A percentile compares a stretch with the other conserved stretches of the same genome.
These are phyloP conservation scores for Microbotryomycetes sp. DNA, from an alignment of 1,284 basidiomycete species.

Conservation along the genomic window DNA sequence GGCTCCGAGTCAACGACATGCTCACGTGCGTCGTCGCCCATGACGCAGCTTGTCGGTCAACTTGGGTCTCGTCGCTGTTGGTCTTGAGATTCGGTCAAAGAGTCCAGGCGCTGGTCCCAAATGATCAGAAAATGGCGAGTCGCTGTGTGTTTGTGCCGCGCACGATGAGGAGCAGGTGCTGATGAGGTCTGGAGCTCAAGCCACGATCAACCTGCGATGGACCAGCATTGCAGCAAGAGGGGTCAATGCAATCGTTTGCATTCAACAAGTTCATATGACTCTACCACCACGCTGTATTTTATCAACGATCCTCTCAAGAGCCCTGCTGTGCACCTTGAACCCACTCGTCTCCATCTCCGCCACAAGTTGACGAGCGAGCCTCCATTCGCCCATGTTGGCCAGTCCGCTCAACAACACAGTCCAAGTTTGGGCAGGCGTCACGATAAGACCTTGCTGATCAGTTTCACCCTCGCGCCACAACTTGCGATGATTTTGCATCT, in stretches of 20 bases:
- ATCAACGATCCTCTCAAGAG: constrained; percentile 13
- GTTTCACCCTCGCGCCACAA: background rate
- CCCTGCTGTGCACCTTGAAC: constrained; percentile 15
- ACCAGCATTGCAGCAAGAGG: too few species aligned
- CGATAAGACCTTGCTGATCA: background rate
- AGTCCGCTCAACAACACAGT: constrained; percentile 23
- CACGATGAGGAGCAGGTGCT: background rate
- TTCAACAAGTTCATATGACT: too few species aligned
- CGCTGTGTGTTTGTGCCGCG: background rate
- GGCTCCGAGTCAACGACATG: too few species aligned
- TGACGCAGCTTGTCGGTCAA: too few species aligned
- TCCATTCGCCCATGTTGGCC: constrained; percentile 15
- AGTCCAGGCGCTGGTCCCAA: too few species aligned
- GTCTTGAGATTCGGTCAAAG: too few species aligned
- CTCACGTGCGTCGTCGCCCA: too few species aligned
- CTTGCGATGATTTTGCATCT: constrained; percentile 6
- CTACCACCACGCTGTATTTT: constrained; percentile 10
- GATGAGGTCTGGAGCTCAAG: background rate
- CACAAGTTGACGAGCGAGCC: constrained; percentile 9
- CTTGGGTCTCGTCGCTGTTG: too few species aligned
- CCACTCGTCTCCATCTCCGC: constrained; percentile 21
- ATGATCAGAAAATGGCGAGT: too few species aligned
- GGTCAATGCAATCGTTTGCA: too few species aligned
- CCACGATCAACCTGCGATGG: too few species aligned
- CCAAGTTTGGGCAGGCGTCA: constrained; percentile 20